Evolutionary conservation across 139 green algal species (phyloP), one percentile per base, ranked within the genome.

Genomic region (Picochlorum sp.): DNA sequence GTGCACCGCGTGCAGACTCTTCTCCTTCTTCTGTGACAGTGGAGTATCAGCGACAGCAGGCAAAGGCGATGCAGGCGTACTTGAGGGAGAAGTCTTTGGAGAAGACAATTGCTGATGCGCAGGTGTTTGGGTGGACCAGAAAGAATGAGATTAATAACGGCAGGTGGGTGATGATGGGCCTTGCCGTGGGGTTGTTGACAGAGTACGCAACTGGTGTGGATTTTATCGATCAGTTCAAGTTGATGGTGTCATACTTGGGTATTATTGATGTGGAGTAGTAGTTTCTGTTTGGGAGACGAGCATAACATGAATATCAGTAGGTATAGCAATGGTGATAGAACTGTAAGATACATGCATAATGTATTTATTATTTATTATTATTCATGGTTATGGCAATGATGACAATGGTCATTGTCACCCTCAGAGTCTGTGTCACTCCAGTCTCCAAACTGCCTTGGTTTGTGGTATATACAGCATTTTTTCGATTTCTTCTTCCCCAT

Each of bases 151-250:
- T 97, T 24, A 73, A 51, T 63, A 98, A 98, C 65, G 92, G 92
- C 0, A 84, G 92, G 13, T 98, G 92, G 92, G 87, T 94, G 3
- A 98, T 98, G 92, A 95, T 98, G 73, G 92, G 92, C 2, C 71
- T 97, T 4, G 65, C 74, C 2, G 83, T 98, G 5, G 92, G 92
- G 20, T 69, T 97, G 62, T 70, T 98, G 49, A 98, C 92, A 7
- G 92, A 98, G 82, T 97, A 95, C 63, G 88, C 92, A 0, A 98
- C 92, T 3, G 92, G 92, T 4, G 87, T 95, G 13, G 78, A 88
- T 66, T 96, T 98, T 72, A 68, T 80, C 3, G 63, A 95, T 65
- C 92, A 98, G 79, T 62, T 98, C 2, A 76, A 71, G 61, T 69
- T 96, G 34, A 73, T 73, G 66, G 41, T 52, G 23, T 68, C 57